phyloP scores from a whole-genome alignment of 192 early-diverging fungal species.

The Lobosporangium transversale region DNA sequence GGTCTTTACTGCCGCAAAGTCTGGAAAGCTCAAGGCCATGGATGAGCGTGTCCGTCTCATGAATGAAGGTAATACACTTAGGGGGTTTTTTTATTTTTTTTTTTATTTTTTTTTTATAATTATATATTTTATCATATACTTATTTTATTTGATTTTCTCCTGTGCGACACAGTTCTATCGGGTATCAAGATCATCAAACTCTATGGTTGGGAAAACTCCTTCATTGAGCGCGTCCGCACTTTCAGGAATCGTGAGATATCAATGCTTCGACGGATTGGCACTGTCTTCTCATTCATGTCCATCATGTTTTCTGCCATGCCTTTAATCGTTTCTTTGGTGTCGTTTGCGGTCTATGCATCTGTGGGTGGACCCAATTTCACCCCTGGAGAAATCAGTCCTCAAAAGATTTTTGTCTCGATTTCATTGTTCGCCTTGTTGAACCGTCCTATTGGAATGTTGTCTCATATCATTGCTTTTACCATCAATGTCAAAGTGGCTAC shows the following conservation, averaged over 20 bases:
- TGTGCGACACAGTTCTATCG: slow-evolving; percentile 10
- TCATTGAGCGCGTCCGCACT: slow-evolving; percentile 15
- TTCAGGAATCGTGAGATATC: slow-evolving; percentile 29
- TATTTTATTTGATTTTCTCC: too few relatives aligned
- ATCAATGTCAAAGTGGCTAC: slow-evolving; percentile 15
- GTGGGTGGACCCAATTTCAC: slow-evolving; percentile 28
- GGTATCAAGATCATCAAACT: slow-evolving; percentile 60
- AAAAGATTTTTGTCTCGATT: slow-evolving; percentile 36
- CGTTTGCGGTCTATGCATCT: slow-evolving; percentile 31
- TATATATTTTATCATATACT: too few relatives aligned
- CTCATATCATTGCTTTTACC: slow-evolving; percentile 19
- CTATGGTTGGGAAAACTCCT: slow-evolving; percentile 51
- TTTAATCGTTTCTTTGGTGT: slow-evolving; percentile 23
- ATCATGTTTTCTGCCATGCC: slow-evolving; percentile 41
- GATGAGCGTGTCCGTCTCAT: slow-evolving; percentile 51
- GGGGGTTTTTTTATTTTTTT: neutral
- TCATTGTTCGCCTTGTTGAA: slow-evolving; percentile 30
- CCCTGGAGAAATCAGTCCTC: slow-evolving; percentile 28
- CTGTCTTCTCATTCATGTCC: slow-evolving; percentile 25
- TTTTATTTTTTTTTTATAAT: too few relatives aligned
- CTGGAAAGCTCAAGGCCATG: slow-evolving; percentile 34
- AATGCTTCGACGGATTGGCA: slow-evolving; percentile 12
- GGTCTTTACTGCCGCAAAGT: slow-evolving; percentile 22
- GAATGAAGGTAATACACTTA: slow-evolving; percentile 36
- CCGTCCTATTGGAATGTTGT: slow-evolving; percentile 40